A percentile compares a stretch with the other conserved stretches of the same genome.
Evolutionary conservation across 441 rosid species (phyloP).

Genomic region (Eutrema salsugineum): DNA sequence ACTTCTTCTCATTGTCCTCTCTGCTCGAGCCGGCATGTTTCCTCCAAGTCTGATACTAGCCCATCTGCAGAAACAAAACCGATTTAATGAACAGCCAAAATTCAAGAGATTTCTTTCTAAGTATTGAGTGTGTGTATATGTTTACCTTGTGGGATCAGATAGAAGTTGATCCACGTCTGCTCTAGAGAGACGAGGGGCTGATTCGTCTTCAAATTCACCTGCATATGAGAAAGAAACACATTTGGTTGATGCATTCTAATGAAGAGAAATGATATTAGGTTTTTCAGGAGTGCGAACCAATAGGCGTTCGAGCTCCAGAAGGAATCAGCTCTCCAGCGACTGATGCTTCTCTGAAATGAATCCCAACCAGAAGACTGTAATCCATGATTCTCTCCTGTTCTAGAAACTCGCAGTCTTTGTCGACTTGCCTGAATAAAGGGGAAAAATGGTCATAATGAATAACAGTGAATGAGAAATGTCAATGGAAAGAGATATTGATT

Average conservation of each 20-base stretch:
- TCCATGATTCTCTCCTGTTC: constrained; percentile 78
- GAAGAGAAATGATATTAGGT: background rate
- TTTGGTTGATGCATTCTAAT: background rate
- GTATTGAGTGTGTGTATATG: background rate
- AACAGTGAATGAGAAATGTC: background rate
- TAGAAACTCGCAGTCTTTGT: constrained; percentile 65
- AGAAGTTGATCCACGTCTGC: constrained; percentile 46
- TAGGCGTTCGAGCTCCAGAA: constrained; percentile 40
- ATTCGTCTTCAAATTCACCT: constrained; percentile 35
- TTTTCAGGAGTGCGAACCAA: constrained; percentile 23
- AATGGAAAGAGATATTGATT: background rate
- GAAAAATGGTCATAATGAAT: background rate
- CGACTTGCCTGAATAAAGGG: constrained; percentile 54
- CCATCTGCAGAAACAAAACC: constrained; percentile 39
- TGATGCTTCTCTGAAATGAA: constrained; percentile 55
- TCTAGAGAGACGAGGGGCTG: constrained; percentile 42
- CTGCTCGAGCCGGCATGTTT: constrained; percentile 61
- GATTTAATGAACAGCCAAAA: background rate
- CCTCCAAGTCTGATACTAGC: constrained; percentile 52
- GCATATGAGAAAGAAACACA: background rate
- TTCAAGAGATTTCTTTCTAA: background rate
- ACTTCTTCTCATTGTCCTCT: constrained; percentile 49
- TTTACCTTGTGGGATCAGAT: constrained; percentile 44
- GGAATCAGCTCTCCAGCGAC: constrained; percentile 44
- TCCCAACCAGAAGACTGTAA: constrained; percentile 72